Percentiles rank a stretch among this genome's conserved stretches.
Conservation (phyloP, 1,139 yeast genomes). For the Yamadazyma sp. region DNA sequence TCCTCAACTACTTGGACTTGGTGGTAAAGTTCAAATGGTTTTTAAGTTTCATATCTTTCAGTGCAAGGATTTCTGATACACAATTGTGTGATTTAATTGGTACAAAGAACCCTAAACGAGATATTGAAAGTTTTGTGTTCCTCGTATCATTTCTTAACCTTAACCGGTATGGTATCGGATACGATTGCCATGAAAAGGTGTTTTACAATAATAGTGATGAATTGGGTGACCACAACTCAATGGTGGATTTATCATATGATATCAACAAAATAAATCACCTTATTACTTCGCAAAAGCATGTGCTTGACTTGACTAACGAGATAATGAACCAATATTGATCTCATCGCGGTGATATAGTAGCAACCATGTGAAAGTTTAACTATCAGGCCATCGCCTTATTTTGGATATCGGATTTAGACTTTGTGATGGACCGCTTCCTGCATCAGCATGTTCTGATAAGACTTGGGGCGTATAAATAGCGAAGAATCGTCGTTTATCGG, state of each 20-base stretch:
- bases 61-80: conserved; percentile 10
- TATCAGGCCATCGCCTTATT: neutral
- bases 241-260: conserved; percentile 1
- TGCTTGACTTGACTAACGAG: conserved; percentile 1
- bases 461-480: neutral
- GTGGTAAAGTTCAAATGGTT: conserved; percentile 15
- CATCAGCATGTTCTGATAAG: too few species aligned
- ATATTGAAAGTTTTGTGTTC: conserved; percentile 10
- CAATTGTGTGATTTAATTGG: conserved; percentile 8
- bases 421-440: too few species aligned
- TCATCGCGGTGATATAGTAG: neutral
- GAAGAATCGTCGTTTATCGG: neutral
- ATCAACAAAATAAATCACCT: conserved; percentile 1
- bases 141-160: conserved; percentile 13
- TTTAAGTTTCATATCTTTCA: conserved; percentile 14
- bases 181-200: conserved; percentile 7
- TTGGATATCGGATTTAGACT: too few species aligned
- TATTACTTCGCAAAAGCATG: conserved; percentile 1
- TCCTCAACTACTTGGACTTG: conserved; percentile 9
- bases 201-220: conserved; percentile 12
- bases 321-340: conserved; percentile 6
- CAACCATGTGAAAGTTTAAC: neutral
- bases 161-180: conserved; percentile 15
- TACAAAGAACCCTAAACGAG: conserved; percentile 5
- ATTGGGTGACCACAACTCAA: neutral